Percentiles rank a stretch among this genome's conserved stretches.
These are phyloP conservation scores for Talaromyces albobiverticillius DNA, from an alignment of 2,329 filamentous ascomycete genomes.

Conservation along the genomic window DNA sequence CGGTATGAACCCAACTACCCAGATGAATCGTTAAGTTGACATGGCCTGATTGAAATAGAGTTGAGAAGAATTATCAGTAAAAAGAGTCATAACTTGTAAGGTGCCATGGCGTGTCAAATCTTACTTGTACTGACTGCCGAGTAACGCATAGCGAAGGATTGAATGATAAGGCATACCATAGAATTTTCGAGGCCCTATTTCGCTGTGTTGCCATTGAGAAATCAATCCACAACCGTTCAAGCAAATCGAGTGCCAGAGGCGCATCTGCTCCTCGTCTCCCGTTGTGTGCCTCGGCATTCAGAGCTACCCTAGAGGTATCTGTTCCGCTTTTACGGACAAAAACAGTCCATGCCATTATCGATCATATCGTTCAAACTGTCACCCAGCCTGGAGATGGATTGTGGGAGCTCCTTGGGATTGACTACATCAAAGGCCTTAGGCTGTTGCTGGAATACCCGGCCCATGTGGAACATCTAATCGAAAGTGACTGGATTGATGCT, in stretches of 20 bases:
- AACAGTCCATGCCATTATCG: conserved; percentile 73
- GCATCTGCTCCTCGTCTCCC: conserved; percentile 58
- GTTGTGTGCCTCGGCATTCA: conserved; percentile 68
- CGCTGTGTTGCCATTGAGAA: conserved; percentile 69
- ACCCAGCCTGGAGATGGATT: conserved; percentile 60
- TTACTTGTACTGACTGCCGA: neutral
- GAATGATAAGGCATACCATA: conserved; percentile 74
- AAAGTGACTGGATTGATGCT: conserved; percentile 65
- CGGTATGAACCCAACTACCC: conserved; percentile 28
- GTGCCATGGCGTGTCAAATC: conserved; percentile 1
- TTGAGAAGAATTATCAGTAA: conserved; percentile 57
- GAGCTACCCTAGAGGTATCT: conserved; percentile 68
- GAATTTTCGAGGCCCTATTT: conserved; percentile 79
- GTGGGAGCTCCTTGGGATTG: conserved; percentile 66
- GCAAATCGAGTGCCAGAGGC: conserved; percentile 51
- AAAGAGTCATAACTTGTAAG: conserved; percentile 37
- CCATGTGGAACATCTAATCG: conserved; percentile 75
- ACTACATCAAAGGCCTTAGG: conserved; percentile 75
- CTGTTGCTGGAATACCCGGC: conserved; percentile 68
- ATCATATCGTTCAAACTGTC: conserved; percentile 76
- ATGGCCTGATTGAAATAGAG: conserved; percentile 34
- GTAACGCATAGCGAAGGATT: conserved; percentile 45
- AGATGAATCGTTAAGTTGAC: conserved; percentile 6
- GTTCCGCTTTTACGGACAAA: conserved; percentile 67
- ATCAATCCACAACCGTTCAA: conserved; percentile 56